Conservation (phyloP, 1,284 basidiomycete genomes). For the Earliella scabrosa region DNA sequence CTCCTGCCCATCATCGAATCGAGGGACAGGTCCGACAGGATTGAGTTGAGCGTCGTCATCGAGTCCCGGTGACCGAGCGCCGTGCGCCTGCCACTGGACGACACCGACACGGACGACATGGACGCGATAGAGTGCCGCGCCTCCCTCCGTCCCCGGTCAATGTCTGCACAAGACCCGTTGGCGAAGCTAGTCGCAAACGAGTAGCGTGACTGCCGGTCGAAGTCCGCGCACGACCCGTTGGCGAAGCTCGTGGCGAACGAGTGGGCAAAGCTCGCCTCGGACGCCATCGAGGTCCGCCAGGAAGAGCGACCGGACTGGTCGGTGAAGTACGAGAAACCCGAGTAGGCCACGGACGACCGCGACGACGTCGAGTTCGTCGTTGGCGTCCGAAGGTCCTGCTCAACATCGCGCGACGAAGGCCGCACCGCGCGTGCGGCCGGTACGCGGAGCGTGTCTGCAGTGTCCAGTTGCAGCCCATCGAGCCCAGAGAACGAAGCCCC, state of each 20-base stretch:
- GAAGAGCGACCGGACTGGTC: constrained; percentile 28
- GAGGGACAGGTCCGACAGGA: constrained; percentile 58
- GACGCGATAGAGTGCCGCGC: constrained; percentile 15
- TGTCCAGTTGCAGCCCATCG: constrained; percentile 9
- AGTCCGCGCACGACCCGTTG: constrained; percentile 22
- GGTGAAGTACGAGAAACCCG: constrained; percentile 25
- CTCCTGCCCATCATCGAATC: constrained; percentile 55
- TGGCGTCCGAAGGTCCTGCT: constrained; percentile 9
- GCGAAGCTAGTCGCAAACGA: constrained; percentile 7
- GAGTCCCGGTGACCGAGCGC: constrained; percentile 44
- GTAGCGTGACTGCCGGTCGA: constrained; percentile 13
- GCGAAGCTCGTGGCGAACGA: constrained; percentile 22
- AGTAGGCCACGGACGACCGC: constrained; percentile 23
- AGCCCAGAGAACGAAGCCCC: constrained; percentile 1
- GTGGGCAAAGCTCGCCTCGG: constrained; percentile 24
- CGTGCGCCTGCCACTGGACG: constrained; percentile 15
- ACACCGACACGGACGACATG: neutral
- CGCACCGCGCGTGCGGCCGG: neutral
- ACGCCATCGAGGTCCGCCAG: constrained; percentile 29
- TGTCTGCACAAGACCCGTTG: constrained; percentile 6
- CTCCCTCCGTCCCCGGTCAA: neutral
- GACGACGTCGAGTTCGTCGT: constrained; percentile 22
- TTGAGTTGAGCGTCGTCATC: constrained; percentile 60
- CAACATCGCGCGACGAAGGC: neutral
- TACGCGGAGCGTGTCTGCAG: constrained; percentile 1